A percentile compares a stretch with the other conserved stretches of the same genome.
phyloP scores from a whole-genome alignment of 768 basidiomycete genomes.

The Phlegmacium glaucopus region DNA sequence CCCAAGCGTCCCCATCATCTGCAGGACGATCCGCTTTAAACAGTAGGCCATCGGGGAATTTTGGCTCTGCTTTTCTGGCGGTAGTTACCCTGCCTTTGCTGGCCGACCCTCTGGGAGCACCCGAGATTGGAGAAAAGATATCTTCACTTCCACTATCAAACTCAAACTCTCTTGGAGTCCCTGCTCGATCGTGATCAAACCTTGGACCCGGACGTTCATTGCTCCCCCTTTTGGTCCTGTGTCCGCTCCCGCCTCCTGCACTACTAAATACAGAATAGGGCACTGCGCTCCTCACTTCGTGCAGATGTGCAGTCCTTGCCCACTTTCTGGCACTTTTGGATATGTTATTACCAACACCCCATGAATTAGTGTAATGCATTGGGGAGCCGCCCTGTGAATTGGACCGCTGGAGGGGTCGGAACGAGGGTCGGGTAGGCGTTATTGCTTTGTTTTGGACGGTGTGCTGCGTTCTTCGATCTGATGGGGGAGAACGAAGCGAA shows the following conservation, averaged over 20 bases:
- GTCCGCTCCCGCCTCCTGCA: not conserved
- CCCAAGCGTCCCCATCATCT: constrained; percentile 22
- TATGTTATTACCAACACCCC: constrained; percentile 25
- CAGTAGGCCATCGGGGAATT: constrained; percentile 4
- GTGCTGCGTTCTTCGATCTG: constrained; percentile 12
- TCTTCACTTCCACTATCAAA: constrained; percentile 9
- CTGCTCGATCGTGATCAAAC: not conserved
- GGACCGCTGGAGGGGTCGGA: constrained; percentile 42
- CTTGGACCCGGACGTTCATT: not conserved
- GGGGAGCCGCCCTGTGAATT: constrained; percentile 35
- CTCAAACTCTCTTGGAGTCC: constrained; percentile 10
- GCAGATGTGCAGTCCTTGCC: constrained; percentile 67
- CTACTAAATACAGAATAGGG: not conserved
- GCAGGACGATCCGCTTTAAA: constrained; percentile 4
- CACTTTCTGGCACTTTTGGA: constrained; percentile 51
- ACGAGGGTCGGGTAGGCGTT: constrained; percentile 25
- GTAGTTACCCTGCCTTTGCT: not conserved
- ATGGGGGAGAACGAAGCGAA: constrained; percentile 20
- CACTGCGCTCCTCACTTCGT: constrained; percentile 44
- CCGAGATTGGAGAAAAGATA: constrained; percentile 4
- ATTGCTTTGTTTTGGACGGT: constrained; percentile 15
- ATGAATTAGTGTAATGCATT: constrained; percentile 20
- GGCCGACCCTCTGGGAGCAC: not conserved
- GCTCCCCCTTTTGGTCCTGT: not conserved
- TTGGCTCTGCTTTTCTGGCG: too few species aligned